These are phyloP conservation scores for Phytophthora multivora DNA, from an alignment of 352 stramenopile species.

Conservation along the genomic window DNA sequence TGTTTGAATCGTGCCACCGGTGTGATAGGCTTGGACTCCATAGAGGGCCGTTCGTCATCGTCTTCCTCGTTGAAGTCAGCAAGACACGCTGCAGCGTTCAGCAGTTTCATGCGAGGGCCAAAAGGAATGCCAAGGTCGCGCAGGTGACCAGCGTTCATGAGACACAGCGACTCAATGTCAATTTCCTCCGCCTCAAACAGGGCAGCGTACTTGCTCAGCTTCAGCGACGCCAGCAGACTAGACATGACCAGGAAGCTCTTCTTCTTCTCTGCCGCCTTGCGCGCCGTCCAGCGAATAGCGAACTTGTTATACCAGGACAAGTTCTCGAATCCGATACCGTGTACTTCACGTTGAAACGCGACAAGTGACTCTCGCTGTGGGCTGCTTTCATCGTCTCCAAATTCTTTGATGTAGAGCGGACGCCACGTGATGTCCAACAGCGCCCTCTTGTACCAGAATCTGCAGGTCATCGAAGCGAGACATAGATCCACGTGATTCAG, in stretches of 20 bases:
- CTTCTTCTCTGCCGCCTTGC: slow-evolving; percentile 86
- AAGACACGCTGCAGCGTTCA: slow-evolving; percentile 83
- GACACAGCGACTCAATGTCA: slow-evolving; percentile 84
- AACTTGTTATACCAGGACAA: slow-evolving; percentile 89
- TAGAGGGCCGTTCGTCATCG: slow-evolving; percentile 69
- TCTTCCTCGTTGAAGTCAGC: slow-evolving; percentile 87
- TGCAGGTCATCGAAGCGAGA: slow-evolving; percentile 84
- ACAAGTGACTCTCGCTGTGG: slow-evolving; percentile 81
- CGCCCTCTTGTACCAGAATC: slow-evolving; percentile 87
- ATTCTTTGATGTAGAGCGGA: slow-evolving; percentile 83
- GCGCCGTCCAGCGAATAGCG: slow-evolving; percentile 78
- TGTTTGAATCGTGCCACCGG: slow-evolving; percentile 83
- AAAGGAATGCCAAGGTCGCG: slow-evolving; percentile 85
- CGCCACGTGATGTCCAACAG: slow-evolving; percentile 87
- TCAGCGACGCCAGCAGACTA: slow-evolving; percentile 74
- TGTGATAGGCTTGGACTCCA: slow-evolving; percentile 67
- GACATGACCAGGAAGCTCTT: slow-evolving; percentile 90
- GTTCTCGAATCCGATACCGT: slow-evolving; percentile 86
- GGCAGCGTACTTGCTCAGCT: slow-evolving; percentile 83
- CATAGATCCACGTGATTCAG: slow-evolving; percentile 88
- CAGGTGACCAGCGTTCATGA: slow-evolving; percentile 88
- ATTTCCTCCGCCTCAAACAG: slow-evolving; percentile 90
- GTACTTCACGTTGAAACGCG: slow-evolving; percentile 86
- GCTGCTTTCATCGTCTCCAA: slow-evolving; percentile 82
- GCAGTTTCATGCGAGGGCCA: slow-evolving; percentile 82